Evolutionary conservation across 2,329 filamentous ascomycete species (phyloP).

Genomic region (Penicillium sp.): DNA sequence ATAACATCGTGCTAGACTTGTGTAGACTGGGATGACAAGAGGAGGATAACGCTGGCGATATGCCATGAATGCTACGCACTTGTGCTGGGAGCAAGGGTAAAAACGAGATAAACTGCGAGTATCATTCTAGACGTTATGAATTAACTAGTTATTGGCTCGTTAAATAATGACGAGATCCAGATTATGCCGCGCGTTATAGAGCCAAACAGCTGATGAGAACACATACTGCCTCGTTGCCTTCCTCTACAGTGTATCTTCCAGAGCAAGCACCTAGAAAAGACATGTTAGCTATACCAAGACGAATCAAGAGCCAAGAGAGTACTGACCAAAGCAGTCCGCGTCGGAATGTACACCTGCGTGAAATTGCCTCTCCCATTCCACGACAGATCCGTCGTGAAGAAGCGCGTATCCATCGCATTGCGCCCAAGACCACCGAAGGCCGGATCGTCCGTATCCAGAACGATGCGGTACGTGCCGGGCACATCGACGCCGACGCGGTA

Average conservation of each 20-base stretch:
- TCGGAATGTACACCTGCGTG: slow-evolving; percentile 85
- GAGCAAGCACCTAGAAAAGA: slow-evolving; percentile 52
- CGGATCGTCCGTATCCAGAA: slow-evolving; percentile 75
- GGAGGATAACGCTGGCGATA: too few relatives aligned
- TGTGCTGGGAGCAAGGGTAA: too few relatives aligned
- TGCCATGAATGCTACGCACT: too few relatives aligned
- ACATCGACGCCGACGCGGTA: slow-evolving; percentile 87
- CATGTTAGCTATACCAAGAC: neutral
- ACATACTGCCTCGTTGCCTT: neutral
- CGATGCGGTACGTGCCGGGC: slow-evolving; percentile 79
- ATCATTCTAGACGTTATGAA: too few relatives aligned
- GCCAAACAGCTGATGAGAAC: too few relatives aligned
- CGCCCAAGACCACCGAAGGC: slow-evolving; percentile 76
- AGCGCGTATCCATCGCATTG: slow-evolving; percentile 74
- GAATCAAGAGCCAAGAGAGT: neutral
- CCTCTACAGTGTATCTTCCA: slow-evolving; percentile 45
- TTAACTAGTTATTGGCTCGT: too few relatives aligned
- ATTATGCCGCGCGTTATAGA: too few relatives aligned
- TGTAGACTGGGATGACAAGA: too few relatives aligned
- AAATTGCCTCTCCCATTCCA: slow-evolving; percentile 93
- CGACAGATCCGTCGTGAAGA: slow-evolving; percentile 84
- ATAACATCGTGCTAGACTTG: too few relatives aligned
- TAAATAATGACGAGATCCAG: too few relatives aligned
- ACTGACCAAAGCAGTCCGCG: slow-evolving; percentile 75
- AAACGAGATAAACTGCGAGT: too few relatives aligned